A percentile compares a stretch with the other conserved stretches of the same genome.
Conservation (phyloP, 139 green algal genomes). For the Astrephomene gubernaculifera region DNA sequence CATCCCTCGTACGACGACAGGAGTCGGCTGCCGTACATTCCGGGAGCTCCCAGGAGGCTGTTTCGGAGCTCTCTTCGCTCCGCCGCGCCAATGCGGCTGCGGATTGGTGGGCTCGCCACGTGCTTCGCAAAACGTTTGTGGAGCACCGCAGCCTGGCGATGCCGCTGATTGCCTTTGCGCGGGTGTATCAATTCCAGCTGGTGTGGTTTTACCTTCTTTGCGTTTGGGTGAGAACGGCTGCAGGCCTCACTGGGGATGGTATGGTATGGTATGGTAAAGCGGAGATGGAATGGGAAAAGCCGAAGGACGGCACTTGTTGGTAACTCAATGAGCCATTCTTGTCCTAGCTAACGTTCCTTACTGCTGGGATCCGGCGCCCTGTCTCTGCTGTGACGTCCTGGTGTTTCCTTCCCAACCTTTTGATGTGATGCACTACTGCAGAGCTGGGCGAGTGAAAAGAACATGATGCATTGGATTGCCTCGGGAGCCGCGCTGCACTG, state of each 20-base stretch:
- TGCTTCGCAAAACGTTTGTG: slow-evolving; percentile 77
- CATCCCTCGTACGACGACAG: neutral
- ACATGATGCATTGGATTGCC: slow-evolving; percentile 55
- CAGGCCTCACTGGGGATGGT: too few species aligned
- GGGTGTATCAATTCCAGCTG: slow-evolving; percentile 73
- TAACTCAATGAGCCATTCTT: too few species aligned
- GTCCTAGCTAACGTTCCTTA: too few species aligned
- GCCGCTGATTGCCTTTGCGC: slow-evolving; percentile 68
- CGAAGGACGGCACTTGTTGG: too few species aligned
- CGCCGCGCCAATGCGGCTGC: slow-evolving; percentile 35
- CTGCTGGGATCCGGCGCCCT: too few species aligned
- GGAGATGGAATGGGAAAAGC: too few species aligned
- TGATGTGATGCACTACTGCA: slow-evolving; percentile 39
- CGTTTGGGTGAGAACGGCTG: slow-evolving; percentile 49
- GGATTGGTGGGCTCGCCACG: slow-evolving; percentile 52
- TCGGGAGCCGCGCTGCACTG: slow-evolving; percentile 22
- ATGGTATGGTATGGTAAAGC: too few species aligned
- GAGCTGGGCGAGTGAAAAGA: slow-evolving; percentile 45
- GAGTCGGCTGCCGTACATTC: neutral
- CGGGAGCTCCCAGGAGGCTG: neutral
- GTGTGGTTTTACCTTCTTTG: slow-evolving; percentile 72
- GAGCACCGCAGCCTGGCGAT: slow-evolving; percentile 65
- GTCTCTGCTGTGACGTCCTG: too few species aligned
- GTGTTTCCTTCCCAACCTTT: too few species aligned
- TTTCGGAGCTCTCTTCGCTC: neutral